Evolutionary conservation across 2,329 filamentous ascomycete genomes (phyloP), one percentile per base, ranked within the genome.

Genomic region (Grosmannia huntii): DNA sequence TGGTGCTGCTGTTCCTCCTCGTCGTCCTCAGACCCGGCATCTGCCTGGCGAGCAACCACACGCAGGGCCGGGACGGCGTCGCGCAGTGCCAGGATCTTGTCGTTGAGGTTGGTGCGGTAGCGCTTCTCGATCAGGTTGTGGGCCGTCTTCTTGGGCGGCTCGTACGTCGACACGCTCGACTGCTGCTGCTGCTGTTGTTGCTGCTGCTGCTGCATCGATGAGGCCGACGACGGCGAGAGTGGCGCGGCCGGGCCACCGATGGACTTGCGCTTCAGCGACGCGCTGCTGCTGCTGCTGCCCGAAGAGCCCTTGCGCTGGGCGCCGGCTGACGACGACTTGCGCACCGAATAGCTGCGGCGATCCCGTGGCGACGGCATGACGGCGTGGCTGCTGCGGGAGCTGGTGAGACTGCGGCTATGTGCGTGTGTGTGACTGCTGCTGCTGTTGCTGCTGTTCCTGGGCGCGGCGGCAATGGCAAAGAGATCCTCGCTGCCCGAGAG

Each of bases 91-190:
- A 86, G 79, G 65, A 92, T 91, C 72, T 90, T 91, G 67, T 90
- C 87, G 68, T 91, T 91, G 59, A 92, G 76, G 66, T 92, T 92
- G 56, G 85, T 89, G 63, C 88, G 84, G 71, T 91, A 92, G 58
- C 88, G 77, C 73, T 91, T 91, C 72, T 92, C 88, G 63, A 91
- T 90, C 71, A 91, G 87, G 71, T 90, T 91, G 72, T 92, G 88
- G 10, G 87, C 86, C 36, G 86, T 87, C 75, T 90, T 91, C 74
- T 89, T 90, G 27, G 66, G 69, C 27, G 64, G 61, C n/a, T 63
- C 57, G 2, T 60, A 59, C 33, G 55, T 54, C 59, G 44, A 25
- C 55, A 25, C 28, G 56, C 56, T 46, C 12, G 16, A 33, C 41
- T 14, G 56, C 54, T 10, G 46, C 44, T 46, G 44, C 44, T 38